Conservation (phyloP, 129 eudicot genomes). For the Pseudognaphalium luteoalbum region DNA sequence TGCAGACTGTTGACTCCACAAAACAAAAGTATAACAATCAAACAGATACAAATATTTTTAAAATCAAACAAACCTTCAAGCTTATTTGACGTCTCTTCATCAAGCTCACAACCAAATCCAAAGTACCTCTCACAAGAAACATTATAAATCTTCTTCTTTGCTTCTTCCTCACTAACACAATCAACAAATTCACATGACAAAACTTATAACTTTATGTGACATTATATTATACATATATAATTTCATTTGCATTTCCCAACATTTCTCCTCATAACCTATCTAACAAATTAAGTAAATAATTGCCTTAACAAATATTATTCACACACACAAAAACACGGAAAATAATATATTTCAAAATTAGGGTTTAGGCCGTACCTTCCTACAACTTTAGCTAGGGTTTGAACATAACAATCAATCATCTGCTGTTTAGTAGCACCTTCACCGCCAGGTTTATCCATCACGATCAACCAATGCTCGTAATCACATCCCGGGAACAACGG, state of each 20-base stretch:
- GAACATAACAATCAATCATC: slow-evolving; percentile 86
- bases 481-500: slow-evolving; percentile 98
- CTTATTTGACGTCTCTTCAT: slow-evolving; percentile 92
- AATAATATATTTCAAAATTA: background rate
- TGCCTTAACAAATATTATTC: background rate
- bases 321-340: background rate
- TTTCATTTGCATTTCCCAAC: background rate
- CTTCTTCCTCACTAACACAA: slow-evolving; percentile 77
- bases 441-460: slow-evolving; percentile 97
- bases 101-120: slow-evolving; percentile 96
- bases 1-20: background rate
- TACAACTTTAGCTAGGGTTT: slow-evolving; percentile 80
- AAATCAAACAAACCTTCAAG: slow-evolving; percentile 61
- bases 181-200: background rate
- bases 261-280: background rate
- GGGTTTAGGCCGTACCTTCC: slow-evolving; percentile 58
- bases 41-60: background rate
- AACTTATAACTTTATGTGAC: background rate
- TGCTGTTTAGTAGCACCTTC: slow-evolving; percentile 85
- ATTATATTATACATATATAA: no score
- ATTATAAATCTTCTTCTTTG: slow-evolving; percentile 91
- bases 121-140: slow-evolving; percentile 96
- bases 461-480: slow-evolving; percentile 95
- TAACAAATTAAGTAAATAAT: background rate
- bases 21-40: background rate